Evolutionary conservation across 163 green algal genomes (phyloP).

Genomic region (Volvox carteri): DNA sequence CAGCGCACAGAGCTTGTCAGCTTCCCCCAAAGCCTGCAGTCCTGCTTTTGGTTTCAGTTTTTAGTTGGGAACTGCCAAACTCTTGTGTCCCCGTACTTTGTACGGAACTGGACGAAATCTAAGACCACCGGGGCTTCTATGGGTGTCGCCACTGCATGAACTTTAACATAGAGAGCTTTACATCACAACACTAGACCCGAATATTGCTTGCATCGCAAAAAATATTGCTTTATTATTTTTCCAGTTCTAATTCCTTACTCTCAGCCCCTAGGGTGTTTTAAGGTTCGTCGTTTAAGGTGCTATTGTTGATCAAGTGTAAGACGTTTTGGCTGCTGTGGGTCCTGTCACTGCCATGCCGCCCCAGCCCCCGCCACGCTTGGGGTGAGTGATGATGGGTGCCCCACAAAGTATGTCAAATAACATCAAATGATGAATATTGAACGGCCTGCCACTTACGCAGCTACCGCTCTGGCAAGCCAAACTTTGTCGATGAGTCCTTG

Average conservation of each 20-base stretch:
- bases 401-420: neutral
- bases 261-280: neutral
- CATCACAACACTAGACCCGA: too few relatives aligned
- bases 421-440: neutral
- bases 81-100: neutral
- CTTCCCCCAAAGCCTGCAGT: too few relatives aligned
- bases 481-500: conserved; percentile 80
- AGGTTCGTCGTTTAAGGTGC: neutral
- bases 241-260: neutral
- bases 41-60: too few relatives aligned
- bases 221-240: neutral
- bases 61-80: neutral
- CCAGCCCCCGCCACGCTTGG: conserved; percentile 37
- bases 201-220: neutral
- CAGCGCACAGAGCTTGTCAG: too few relatives aligned
- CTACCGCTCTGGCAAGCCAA: conserved; percentile 59
- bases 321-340: neutral
- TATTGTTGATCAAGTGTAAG: neutral
- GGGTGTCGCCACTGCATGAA: neutral
- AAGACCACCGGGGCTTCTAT: conserved; percentile 39
- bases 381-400: conserved; percentile 14
- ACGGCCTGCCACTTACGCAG: conserved; percentile 9
- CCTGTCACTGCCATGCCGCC: conserved; percentile 29
- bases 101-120: conserved; percentile 19
- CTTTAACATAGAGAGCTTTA: too few relatives aligned